Base-by-base conservation (phyloP, 495 filamentous ascomycete genomes). In the Aspergillus nanangensis region DNA sequence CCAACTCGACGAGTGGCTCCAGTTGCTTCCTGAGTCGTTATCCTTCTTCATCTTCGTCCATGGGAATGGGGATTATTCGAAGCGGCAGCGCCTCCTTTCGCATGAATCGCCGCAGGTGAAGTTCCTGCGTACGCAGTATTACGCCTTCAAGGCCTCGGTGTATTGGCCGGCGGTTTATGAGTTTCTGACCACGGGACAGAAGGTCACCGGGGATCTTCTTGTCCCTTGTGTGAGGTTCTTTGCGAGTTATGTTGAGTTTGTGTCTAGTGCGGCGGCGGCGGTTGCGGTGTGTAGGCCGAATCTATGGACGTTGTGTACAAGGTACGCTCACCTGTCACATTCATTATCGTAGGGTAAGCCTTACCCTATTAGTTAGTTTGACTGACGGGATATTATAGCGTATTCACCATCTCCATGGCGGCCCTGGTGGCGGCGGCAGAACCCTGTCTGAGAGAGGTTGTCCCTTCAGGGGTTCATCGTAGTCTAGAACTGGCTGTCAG, bases 91-190 rank as follows among this genome's bases (percentile, higher is more conserved):
- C 25, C 25, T 5, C 25, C 11, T 19, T 17, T 35, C 15, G 4
- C 8, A 9, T 13, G 23, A 23, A n/a, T 20, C 3, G 5, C 14
- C 45, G 1, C 45, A 40, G 5, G 23, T 15, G 23, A 36, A 32
- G 14, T 47, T 47, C 10, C 17, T 47, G 2, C 45, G 36, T 18
- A 33, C 45, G 4, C 45, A 47, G 25, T 47, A 40, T 18, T 47
- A 40, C 27, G 36, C 36, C 0, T 47, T 33, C 25, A 40, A 40
- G 36, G 45, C 45, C 11, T 40, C 36, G 3, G 21, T 47, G 14
- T 47, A 47, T 23, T 47, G 45, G 45, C 45, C 45, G 1, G 45
- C 45, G 2, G 45, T 29, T 0, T 40, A 40, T 13, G 32, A 47
- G 15, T 23, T 18, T 2, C 3, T 47, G 10, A 4, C 1, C 10